Evolutionary conservation across 345 rosid species (phyloP).

Genomic region (Erodium maritimum): DNA sequence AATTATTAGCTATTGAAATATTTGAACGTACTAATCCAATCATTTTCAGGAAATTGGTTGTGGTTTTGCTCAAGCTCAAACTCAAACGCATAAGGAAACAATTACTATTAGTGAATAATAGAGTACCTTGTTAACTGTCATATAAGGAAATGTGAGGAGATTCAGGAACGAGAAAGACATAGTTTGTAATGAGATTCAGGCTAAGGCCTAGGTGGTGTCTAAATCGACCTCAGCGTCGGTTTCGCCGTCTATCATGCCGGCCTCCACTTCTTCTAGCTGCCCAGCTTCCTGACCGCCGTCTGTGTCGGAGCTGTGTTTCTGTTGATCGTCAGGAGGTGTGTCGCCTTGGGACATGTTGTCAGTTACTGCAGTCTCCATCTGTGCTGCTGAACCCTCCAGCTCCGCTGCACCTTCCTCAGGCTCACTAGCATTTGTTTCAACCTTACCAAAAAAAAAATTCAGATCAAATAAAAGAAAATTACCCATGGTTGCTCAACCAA

Average conservation of each 20-base stretch:
- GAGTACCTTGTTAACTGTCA: too few species aligned
- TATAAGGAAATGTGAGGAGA: too few species aligned
- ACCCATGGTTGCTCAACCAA: too few species aligned
- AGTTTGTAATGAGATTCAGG: too few species aligned
- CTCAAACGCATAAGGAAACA: too few species aligned
- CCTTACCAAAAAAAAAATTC: slow-evolving; percentile 11
- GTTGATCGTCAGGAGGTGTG: slow-evolving; percentile 60
- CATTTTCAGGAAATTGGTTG: too few species aligned
- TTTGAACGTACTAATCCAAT: too few species aligned
- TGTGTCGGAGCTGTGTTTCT: slow-evolving; percentile 60
- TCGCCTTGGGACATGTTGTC: slow-evolving; percentile 31
- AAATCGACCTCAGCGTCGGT: slow-evolving; percentile 61
- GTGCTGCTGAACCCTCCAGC: slow-evolving; percentile 33
- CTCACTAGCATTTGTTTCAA: slow-evolving; percentile 49
- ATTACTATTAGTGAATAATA: too few species aligned
- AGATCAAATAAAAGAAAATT: neutral
- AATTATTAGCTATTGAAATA: too few species aligned
- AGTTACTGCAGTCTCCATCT: slow-evolving; percentile 44
- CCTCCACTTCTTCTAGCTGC: slow-evolving; percentile 46
- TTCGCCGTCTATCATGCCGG: slow-evolving; percentile 52
- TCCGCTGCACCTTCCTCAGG: slow-evolving; percentile 60
- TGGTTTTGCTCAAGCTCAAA: too few species aligned
- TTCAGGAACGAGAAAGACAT: too few species aligned
- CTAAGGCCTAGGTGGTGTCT: slow-evolving; percentile 15
- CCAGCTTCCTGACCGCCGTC: slow-evolving; percentile 71